phyloP scores from a whole-genome alignment of 148 eudicot genomes.

The Rhododendron vialii region DNA sequence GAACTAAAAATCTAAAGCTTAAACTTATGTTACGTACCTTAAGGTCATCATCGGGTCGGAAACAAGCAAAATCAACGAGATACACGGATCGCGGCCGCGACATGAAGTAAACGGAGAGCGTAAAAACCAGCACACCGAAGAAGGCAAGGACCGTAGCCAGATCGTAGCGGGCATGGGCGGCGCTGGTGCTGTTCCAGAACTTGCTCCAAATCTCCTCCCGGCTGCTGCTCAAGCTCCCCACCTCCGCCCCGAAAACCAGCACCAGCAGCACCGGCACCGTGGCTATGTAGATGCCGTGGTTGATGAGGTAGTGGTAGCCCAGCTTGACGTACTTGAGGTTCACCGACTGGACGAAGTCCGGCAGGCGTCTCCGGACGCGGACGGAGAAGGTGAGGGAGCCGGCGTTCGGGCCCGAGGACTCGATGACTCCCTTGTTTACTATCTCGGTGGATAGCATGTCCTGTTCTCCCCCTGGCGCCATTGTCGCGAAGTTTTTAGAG shows the following conservation, averaged over 20 bases:
- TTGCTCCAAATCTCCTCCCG: slow-evolving; percentile 65
- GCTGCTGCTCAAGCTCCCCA: slow-evolving; percentile 58
- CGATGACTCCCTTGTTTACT: slow-evolving; percentile 59
- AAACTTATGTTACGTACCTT: slow-evolving; percentile 40
- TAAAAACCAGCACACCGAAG: slow-evolving; percentile 61
- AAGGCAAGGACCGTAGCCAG: slow-evolving; percentile 69
- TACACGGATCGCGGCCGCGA: slow-evolving; percentile 70
- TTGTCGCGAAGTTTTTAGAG: background rate
- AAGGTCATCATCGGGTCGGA: slow-evolving; percentile 65
- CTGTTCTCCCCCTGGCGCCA: slow-evolving; percentile 39
- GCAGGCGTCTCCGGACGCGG: slow-evolving; percentile 67
- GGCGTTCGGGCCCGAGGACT: slow-evolving; percentile 49
- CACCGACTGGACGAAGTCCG: slow-evolving; percentile 80
- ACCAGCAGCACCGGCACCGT: slow-evolving; percentile 62
- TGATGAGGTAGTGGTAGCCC: slow-evolving; percentile 83
- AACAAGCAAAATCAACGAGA: slow-evolving; percentile 88
- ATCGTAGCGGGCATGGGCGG: slow-evolving; percentile 36
- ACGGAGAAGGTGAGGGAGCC: slow-evolving; percentile 78
- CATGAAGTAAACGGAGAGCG: slow-evolving; percentile 62
- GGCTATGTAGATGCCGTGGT: slow-evolving; percentile 71
- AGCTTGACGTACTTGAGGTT: slow-evolving; percentile 87
- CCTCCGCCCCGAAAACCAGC: slow-evolving; percentile 64
- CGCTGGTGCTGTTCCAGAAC: slow-evolving; percentile 43
- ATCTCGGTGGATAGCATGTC: slow-evolving; percentile 70
- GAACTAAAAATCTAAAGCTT: too few species aligned